These are phyloP conservation scores for Metschnikowia hibisci DNA, from an alignment of 805 yeast species.

Conservation along the genomic window DNA sequence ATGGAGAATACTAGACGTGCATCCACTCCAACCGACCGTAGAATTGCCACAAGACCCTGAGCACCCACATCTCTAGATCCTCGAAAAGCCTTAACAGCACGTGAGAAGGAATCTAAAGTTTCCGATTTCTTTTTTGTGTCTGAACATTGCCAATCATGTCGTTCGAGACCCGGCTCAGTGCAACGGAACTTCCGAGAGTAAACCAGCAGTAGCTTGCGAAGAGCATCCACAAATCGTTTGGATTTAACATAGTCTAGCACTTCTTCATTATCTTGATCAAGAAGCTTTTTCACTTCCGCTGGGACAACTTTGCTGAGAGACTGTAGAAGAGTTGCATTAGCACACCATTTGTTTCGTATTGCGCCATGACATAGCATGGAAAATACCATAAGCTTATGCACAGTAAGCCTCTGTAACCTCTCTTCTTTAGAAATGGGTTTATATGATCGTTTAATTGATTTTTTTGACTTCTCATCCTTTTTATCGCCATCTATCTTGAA, in stretches of 20 bases:
- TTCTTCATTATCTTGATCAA: slow-evolving; percentile 25
- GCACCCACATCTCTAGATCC: slow-evolving; percentile 82
- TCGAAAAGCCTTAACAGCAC: slow-evolving; percentile 39
- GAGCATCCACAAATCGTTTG: slow-evolving; percentile 68
- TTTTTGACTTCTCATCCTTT: slow-evolving; percentile 12
- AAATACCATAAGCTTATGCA: slow-evolving; percentile 59
- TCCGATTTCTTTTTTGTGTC: slow-evolving; percentile 18
- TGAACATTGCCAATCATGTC: slow-evolving; percentile 29
- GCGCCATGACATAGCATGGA: slow-evolving; percentile 64
- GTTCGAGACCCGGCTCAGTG: slow-evolving; percentile 33
- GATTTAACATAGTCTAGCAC: slow-evolving; percentile 43
- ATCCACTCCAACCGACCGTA: slow-evolving; percentile 66
- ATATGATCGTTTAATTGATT: slow-evolving; percentile 24
- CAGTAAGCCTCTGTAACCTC: slow-evolving; percentile 43
- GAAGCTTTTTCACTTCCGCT: slow-evolving; percentile 38
- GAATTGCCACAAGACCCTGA: slow-evolving; percentile 78
- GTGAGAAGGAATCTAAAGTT: slow-evolving; percentile 41
- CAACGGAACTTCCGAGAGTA: slow-evolving; percentile 59
- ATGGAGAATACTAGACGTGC: slow-evolving; percentile 77
- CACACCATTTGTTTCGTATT: slow-evolving; percentile 72
- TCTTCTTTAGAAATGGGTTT: slow-evolving; percentile 52
- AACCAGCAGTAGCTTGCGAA: slow-evolving; percentile 59
- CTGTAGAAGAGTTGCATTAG: slow-evolving; percentile 39
- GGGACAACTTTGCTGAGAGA: slow-evolving; percentile 48
- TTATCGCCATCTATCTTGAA: slow-evolving; percentile 10